Evolutionary conservation across 2,329 filamentous ascomycete genomes (phyloP).

Genomic region (Stachybotrys chlorohalonatus): DNA sequence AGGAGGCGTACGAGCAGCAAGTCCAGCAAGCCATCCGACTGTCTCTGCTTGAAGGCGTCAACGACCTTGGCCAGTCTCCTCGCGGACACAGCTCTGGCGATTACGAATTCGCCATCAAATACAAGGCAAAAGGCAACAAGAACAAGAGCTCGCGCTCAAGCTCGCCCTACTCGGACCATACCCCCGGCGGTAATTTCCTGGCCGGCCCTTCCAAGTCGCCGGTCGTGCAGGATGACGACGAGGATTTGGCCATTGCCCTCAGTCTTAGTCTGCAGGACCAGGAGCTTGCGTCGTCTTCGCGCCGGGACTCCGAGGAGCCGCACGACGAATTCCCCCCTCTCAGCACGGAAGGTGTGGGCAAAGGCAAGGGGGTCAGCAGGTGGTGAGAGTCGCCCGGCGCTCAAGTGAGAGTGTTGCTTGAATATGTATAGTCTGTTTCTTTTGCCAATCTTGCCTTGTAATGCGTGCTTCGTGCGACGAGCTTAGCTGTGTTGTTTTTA

Average conservation of each 20-base stretch:
- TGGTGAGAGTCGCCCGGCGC: constrained; percentile 10
- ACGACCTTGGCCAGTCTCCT: constrained; percentile 36
- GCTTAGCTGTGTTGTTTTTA: background rate
- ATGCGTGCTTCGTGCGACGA: background rate
- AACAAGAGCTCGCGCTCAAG: constrained; percentile 23
- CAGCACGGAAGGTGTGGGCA: constrained; percentile 30
- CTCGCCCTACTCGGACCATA: constrained; percentile 27
- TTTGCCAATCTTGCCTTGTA: no score
- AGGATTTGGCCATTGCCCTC: constrained; percentile 52
- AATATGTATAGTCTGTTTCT: background rate
- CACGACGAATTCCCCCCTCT: constrained; percentile 32
- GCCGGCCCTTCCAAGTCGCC: constrained; percentile 8
- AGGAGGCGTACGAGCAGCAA: constrained; percentile 50
- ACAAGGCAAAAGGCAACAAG: constrained; percentile 31
- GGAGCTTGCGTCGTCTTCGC: constrained; percentile 16
- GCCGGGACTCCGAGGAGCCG: constrained; percentile 1
- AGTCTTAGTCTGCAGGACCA: constrained; percentile 51
- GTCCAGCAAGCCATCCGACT: constrained; percentile 55
- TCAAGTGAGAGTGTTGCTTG: background rate
- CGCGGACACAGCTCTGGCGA: constrained; percentile 35
- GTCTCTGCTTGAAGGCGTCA: constrained; percentile 47
- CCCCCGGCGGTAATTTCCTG: constrained; percentile 19
- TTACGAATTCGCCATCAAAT: constrained; percentile 42
- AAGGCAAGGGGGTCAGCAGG: constrained; percentile 27
- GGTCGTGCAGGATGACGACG: constrained; percentile 26